A percentile compares a stretch with the other conserved stretches of the same genome.
Conservation (phyloP, 768 basidiomycete genomes). For the Boletus insuetus region DNA sequence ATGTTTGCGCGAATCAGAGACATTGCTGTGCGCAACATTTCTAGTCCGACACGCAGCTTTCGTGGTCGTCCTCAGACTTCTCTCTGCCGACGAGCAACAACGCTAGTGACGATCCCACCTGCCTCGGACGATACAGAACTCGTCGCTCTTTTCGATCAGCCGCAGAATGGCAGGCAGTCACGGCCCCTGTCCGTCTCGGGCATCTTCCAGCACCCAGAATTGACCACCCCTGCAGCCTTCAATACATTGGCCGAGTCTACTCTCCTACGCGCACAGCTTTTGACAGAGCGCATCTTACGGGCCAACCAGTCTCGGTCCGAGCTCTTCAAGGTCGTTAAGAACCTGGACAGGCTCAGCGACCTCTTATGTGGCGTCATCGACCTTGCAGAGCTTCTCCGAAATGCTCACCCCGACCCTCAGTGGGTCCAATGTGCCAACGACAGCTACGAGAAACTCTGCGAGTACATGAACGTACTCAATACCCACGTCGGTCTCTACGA, state of each 20-base stretch:
- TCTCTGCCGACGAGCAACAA: conserved; percentile 34
- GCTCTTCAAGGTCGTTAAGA: conserved; percentile 86
- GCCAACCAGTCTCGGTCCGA: conserved; percentile 72
- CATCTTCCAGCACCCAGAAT: conserved; percentile 76
- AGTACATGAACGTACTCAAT: conserved; percentile 97
- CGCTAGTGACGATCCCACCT: conserved; percentile 50
- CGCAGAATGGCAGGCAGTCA: conserved; percentile 36
- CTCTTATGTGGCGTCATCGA: conserved; percentile 95
- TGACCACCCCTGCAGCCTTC: conserved; percentile 69
- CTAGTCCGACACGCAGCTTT: conserved; percentile 37
- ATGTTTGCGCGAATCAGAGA: conserved; percentile 39
- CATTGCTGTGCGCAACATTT: conserved; percentile 40
- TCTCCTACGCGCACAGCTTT: conserved; percentile 70
- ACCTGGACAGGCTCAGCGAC: conserved; percentile 94
- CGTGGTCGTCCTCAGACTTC: conserved; percentile 32
- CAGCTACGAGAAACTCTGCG: conserved; percentile 89
- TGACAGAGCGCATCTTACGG: conserved; percentile 81
- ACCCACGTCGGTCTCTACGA: conserved; percentile 89
- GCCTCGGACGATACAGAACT: conserved; percentile 66
- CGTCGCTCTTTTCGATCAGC: conserved; percentile 70
- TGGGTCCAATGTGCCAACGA: conserved; percentile 86
- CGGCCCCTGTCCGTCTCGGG: conserved; percentile 62
- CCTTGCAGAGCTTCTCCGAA: conserved; percentile 89
- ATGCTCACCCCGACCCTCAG: conserved; percentile 81
- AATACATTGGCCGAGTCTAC: conserved; percentile 75